Base-by-base conservation (phyloP, 2,329 filamentous ascomycete genomes). In the Helotiales sp. region DNA sequence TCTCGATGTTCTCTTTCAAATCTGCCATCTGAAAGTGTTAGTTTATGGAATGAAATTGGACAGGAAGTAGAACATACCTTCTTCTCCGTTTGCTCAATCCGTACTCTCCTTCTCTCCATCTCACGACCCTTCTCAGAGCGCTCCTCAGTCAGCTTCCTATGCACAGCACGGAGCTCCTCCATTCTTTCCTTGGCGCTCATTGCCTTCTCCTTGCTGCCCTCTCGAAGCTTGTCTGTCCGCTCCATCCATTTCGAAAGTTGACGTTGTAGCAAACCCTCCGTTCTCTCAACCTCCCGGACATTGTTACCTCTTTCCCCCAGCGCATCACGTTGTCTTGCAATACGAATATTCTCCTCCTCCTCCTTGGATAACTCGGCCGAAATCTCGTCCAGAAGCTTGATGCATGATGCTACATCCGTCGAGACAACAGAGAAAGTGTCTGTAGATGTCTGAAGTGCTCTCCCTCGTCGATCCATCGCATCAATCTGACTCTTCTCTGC, bases 1-100 rank as follows among this genome's bases (percentile, higher is more conserved):
- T 94, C 77, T 98, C 95, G 70, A 99, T 97, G 75, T 96, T 96
- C 78, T 98, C 96, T 78, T 97, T 98, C 73, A 99, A 85, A 79
- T 99, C 96, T 57, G 91, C 89, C 95, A 98, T 99, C 94, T 97
- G 71, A 67, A 49, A 22, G 7, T 57, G 66, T 81, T 73, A 80
- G 79, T 64, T 69, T 55, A n/a, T 50, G 24, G 20, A 28, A 65
- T 11, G 15, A 43, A 59, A 34, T 45, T 20, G 66, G 57, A 66
- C 28, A 52, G 49, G 37, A 59, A 60, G 40, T 6, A 15, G 6
- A 67, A 77, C 83, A 74, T 83, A 93, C 93, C 92, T 98, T 98
- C 83, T 98, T 98, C 86, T 98, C 95, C 8, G 93, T 97, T 82
- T 97, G 93, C 81, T 99, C 96, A 71, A 99, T 98, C 68, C 94